phyloP scores from a whole-genome alignment of 1,284 basidiomycete species.

The Tylopilus sp. region DNA sequence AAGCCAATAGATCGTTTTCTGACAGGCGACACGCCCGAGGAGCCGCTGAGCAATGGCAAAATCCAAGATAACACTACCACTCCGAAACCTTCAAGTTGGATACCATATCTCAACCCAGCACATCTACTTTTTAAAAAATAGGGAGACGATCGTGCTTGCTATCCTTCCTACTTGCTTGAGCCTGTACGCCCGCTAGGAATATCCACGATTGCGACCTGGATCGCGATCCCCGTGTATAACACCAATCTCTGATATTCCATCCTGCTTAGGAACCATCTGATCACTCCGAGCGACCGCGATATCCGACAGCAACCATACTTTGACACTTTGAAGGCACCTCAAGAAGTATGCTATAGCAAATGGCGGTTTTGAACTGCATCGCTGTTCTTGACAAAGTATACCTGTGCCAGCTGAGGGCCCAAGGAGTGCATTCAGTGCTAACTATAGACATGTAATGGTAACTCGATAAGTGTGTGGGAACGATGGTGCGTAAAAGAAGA shows the following conservation, averaged over 20 bases:
- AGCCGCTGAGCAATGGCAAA: too few species aligned
- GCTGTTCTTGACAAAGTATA: too few species aligned
- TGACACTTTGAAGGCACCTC: too few species aligned
- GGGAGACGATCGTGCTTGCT: not conserved
- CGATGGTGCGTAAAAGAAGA: too few species aligned
- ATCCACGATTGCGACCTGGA: not conserved
- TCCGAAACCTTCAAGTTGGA: not conserved
- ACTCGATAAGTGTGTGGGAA: too few species aligned
- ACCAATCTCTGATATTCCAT: too few species aligned
- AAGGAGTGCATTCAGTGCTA: too few species aligned
- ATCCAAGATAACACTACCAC: too few species aligned
- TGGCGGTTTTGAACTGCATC: too few species aligned
- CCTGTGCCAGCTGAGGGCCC: too few species aligned
- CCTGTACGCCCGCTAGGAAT: not conserved
- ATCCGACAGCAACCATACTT: not conserved
- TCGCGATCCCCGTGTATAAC: not conserved
- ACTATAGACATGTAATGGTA: too few species aligned
- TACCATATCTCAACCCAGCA: not conserved
- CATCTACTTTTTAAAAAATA: not conserved
- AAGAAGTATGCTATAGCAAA: constrained; percentile 11
- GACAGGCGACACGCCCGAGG: too few species aligned
- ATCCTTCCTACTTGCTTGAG: not conserved
- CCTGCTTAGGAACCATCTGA: not conserved
- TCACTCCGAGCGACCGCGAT: not conserved
- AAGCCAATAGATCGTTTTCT: constrained; percentile 25